These are phyloP conservation scores for Fraxinus albicans DNA, from an alignment of 305 asterid genomes.

Conservation along the genomic window DNA sequence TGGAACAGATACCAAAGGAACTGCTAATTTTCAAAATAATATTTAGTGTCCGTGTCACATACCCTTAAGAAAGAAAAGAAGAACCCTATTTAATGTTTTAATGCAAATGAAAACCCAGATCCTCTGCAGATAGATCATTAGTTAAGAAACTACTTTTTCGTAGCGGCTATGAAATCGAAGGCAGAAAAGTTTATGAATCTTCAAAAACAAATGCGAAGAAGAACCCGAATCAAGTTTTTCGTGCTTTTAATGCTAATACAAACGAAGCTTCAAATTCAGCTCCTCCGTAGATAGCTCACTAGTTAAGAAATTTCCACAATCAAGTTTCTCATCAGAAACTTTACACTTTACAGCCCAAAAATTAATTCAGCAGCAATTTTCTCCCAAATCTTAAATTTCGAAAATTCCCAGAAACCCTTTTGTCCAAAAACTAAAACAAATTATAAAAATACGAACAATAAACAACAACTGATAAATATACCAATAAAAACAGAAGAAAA, in stretches of 20 bases:
- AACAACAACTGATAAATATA: neutral
- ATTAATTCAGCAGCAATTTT: neutral
- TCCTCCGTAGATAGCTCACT: neutral
- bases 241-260: neutral
- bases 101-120: neutral
- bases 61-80: neutral
- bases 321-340: neutral
- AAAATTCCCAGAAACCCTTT: neutral
- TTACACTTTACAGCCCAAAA: neutral
- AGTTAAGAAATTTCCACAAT: neutral
- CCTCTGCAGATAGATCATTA: neutral
- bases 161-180: neutral
- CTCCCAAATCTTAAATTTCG: neutral
- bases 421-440: neutral
- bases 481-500: conserved; percentile 4
- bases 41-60: no score
- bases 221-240: neutral
- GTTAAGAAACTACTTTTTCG: neutral
- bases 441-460: neutral
- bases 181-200: neutral
- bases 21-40: neutral
- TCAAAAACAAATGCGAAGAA: neutral
- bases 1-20: neutral
- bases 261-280: neutral
- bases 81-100: neutral